Percentiles rank a stretch among this genome's conserved stretches.
Evolutionary conservation across 2,329 filamentous ascomycete genomes (phyloP).

Genomic region (Colletotrichum melonis): DNA sequence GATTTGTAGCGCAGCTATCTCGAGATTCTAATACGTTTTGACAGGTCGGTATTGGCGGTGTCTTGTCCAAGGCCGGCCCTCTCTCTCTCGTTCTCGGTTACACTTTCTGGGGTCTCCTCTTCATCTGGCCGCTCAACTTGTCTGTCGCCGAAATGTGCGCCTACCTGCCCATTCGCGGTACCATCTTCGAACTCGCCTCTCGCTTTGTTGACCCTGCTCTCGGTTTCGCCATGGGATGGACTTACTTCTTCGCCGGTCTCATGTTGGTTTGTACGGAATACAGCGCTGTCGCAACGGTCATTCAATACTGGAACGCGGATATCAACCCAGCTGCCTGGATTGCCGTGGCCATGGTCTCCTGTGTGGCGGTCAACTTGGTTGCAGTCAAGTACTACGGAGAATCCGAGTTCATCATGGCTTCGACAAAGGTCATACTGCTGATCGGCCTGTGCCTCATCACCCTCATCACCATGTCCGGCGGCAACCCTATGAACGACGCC

Average conservation of each 20-base stretch:
- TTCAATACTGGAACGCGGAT: conserved; percentile 55
- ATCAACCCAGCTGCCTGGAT: conserved; percentile 62
- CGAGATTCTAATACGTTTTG: not conserved
- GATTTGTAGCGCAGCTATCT: not conserved
- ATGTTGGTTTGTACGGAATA: conserved; percentile 60
- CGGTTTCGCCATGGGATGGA: conserved; percentile 66
- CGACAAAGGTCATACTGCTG: conserved; percentile 57
- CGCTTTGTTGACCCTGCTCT: conserved; percentile 68
- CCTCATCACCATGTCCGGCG: conserved; percentile 76
- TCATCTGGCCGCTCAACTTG: conserved; percentile 57
- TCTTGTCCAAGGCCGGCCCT: conserved; percentile 54
- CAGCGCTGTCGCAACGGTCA: conserved; percentile 56
- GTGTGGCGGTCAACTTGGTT: conserved; percentile 58
- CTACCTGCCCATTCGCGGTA: conserved; percentile 64
- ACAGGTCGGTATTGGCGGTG: conserved; percentile 55
- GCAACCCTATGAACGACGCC: conserved; percentile 71
- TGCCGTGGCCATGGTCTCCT: conserved; percentile 57
- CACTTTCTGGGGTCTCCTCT: conserved; percentile 55
- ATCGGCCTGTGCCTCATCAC: conserved; percentile 71
- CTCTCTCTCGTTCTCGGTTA: conserved; percentile 58
- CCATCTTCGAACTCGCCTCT: conserved; percentile 65
- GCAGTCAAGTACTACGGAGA: conserved; percentile 58
- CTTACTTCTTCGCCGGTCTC: conserved; percentile 54
- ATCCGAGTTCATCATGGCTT: conserved; percentile 68
- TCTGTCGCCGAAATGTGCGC: conserved; percentile 68